Base-by-base conservation (phyloP, 441 rosid species). In the Adansonia rubrostipa region DNA sequence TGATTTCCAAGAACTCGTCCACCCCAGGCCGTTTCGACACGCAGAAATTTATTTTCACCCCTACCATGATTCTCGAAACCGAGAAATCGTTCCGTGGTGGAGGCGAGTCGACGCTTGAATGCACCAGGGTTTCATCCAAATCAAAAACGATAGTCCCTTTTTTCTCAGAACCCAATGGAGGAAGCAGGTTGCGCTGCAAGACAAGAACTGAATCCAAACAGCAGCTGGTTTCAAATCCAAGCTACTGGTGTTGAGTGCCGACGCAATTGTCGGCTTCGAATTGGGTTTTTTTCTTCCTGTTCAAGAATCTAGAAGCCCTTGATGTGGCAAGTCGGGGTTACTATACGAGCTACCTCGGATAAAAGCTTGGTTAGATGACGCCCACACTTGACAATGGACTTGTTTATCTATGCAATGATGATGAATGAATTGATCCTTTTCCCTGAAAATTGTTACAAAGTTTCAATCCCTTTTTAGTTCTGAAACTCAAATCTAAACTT, bases 1-100 rank as follows among this genome's bases (percentile, higher is more conserved):
- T 75, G 54, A 73, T 78, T 75, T 85, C 87, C 81, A 92, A 80
- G 78, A 93, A 95, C 0, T 79, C 89, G 60, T 95, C 92, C 0
- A 95, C 88, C 61, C 99, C 98, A 0, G 99, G 99, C 17, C 99
- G 88, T 82, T 93, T 95, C 69, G 87, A 77, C 68, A 93, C 99
- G 74, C 87, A 93, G 44, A 93, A 89, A 9, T 84, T 89, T 74
- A 89, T 64, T 5, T 75, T 66, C 65, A 83, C 86, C 13, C 97
- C 96, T 63, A 90, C 88, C 62, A 93, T 89, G 19, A 56, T 79
- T 0, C 94, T 93, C 79, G 82, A 82, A 13, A 93, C 97, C 0
- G 84, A 62, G 85, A 92, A 95, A 85, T 95, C 93, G 78, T 89
- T 87, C 71, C 72, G 79, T 11, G 83, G 74, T 0, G 93, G 84